A percentile compares a stretch with the other conserved stretches of the same genome.
Evolutionary conservation across 2,329 filamentous ascomycete genomes (phyloP).

Genomic region (Alternaria rosae): DNA sequence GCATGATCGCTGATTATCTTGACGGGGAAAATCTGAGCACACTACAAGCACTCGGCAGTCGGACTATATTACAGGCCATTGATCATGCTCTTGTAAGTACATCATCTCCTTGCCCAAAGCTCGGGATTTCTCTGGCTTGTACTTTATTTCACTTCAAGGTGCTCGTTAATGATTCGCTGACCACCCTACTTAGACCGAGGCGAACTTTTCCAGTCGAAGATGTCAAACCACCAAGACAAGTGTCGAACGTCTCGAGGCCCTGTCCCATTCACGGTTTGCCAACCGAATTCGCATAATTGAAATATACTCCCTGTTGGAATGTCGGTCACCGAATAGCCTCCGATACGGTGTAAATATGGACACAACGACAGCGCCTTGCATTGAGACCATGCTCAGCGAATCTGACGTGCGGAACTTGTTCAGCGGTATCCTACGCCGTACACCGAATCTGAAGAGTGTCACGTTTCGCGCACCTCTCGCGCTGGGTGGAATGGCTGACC

Average conservation of each 20-base stretch:
- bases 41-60: conserved; percentile 3
- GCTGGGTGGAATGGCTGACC: neutral
- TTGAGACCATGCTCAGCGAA: neutral
- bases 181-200: neutral
- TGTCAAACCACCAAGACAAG: conserved; percentile 2
- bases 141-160: neutral
- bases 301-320: neutral
- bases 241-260: neutral
- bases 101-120: neutral
- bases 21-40: neutral
- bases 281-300: conserved; percentile 2
- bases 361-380: neutral
- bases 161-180: neutral
- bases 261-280: conserved; percentile 5
- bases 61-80: neutral
- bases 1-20: conserved; percentile 5
- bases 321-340: neutral
- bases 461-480: neutral
- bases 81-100: conserved; percentile 9
- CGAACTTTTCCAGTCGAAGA: neutral
- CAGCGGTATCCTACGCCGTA: neutral
- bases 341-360: neutral
- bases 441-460: neutral
- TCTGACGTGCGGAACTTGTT: neutral
- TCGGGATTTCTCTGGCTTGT: neutral